Conservation (phyloP, 2,329 filamentous ascomycete genomes). For the Aureobasidium sp. region DNA sequence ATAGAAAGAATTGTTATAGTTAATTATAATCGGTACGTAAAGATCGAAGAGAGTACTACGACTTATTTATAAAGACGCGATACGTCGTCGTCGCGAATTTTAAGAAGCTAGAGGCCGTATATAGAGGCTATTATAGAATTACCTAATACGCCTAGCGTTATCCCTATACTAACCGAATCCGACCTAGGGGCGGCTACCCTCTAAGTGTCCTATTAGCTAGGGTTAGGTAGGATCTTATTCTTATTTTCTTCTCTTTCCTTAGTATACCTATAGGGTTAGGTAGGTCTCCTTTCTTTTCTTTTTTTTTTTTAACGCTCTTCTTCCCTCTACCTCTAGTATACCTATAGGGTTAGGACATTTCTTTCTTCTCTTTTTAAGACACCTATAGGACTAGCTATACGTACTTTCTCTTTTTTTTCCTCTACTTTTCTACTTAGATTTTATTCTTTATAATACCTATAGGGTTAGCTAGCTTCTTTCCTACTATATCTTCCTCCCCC, state of each 20-base stretch:
- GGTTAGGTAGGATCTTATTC: too few relatives aligned
- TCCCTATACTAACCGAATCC: background rate
- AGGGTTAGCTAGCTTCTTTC: background rate
- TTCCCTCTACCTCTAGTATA: too few relatives aligned
- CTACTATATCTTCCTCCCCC: background rate
- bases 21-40: background rate
- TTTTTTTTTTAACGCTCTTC: too few relatives aligned
- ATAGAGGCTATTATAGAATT: background rate
- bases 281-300: too few relatives aligned
- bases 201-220: constrained; percentile 1
- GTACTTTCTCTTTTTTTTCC: background rate
- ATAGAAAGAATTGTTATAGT: background rate
- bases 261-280: too few relatives aligned
- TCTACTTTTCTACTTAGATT: background rate
- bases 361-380: background rate
- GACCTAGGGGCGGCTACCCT: background rate
- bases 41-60: background rate
- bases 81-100: background rate
- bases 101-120: background rate
- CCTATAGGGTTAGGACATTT: background rate
- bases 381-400: background rate
- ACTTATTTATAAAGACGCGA: background rate
- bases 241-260: too few relatives aligned
- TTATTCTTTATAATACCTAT: background rate
- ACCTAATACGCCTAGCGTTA: background rate